These are phyloP conservation scores for Colletotrichum sp. DNA, from an alignment of 2,329 filamentous ascomycete genomes.

Conservation along the genomic window DNA sequence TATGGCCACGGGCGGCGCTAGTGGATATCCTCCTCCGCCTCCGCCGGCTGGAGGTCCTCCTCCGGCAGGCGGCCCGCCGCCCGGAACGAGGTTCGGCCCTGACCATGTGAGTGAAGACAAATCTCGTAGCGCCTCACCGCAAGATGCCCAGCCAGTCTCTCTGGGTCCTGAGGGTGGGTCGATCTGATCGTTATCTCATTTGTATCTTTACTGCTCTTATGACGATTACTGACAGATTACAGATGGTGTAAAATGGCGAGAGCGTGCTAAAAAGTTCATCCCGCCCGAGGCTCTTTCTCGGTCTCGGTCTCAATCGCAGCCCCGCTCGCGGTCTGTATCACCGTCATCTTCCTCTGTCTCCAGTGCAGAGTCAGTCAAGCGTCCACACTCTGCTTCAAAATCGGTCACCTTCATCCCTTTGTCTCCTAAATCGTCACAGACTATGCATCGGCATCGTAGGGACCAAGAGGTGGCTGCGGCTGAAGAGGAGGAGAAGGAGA, in stretches of 20 bases:
- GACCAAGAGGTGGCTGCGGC: constrained; percentile 33
- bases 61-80: constrained; percentile 15
- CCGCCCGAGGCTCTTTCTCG: neutral
- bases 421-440: constrained; percentile 53
- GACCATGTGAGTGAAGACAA: constrained; percentile 49
- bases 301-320: neutral
- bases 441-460: constrained; percentile 45
- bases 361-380: neutral
- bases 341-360: constrained; percentile 13
- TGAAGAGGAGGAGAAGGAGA: constrained; percentile 15
- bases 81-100: constrained; percentile 34
- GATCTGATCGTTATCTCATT: constrained; percentile 22
- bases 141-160: constrained; percentile 18
- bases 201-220: neutral
- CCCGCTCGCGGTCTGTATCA: constrained; percentile 3
- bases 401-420: constrained; percentile 53
- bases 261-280: constrained; percentile 1
- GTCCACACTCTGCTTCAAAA: constrained; percentile 33
- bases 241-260: constrained; percentile 35
- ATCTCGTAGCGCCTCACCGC: constrained; percentile 21
- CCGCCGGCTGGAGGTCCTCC: constrained; percentile 26
- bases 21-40: constrained; percentile 33
- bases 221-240: neutral
- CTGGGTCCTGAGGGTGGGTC: constrained; percentile 24
- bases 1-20: constrained; percentile 23